phyloP scores from a whole-genome alignment of 192 early-diverging fungal species.

The Linnemannia zychae region DNA sequence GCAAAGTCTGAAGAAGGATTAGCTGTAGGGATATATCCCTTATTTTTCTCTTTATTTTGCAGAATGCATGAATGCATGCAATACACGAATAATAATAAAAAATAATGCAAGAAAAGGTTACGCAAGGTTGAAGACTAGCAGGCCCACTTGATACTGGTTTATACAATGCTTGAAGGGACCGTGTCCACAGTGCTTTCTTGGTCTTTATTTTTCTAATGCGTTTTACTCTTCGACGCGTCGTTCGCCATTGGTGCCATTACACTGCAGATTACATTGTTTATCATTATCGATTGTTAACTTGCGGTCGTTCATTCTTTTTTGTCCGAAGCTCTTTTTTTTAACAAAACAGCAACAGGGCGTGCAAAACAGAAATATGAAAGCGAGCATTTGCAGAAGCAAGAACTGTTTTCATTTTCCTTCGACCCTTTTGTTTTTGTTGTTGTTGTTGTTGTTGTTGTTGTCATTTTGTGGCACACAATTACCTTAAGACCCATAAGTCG shows the following conservation, averaged over 20 bases:
- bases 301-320: background rate
- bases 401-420: background rate
- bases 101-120: background rate
- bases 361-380: background rate
- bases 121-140: no score
- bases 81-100: background rate
- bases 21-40: background rate
- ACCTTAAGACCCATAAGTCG: background rate
- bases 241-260: background rate
- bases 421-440: background rate
- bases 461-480: background rate
- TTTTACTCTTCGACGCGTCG: background rate
- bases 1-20: constrained; percentile 17
- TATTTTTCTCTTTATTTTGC: background rate
- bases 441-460: background rate
- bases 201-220: background rate
- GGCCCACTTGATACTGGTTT: no score
- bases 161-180: background rate
- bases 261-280: background rate
- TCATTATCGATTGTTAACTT: background rate
- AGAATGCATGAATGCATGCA: background rate
- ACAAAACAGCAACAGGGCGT: background rate
- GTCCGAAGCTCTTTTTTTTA: background rate
- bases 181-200: background rate
- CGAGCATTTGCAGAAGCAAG: background rate